These are phyloP conservation scores for Fusarium solani-melongenae DNA, from an alignment of 2,329 filamentous ascomycete species.

Conservation along the genomic window DNA sequence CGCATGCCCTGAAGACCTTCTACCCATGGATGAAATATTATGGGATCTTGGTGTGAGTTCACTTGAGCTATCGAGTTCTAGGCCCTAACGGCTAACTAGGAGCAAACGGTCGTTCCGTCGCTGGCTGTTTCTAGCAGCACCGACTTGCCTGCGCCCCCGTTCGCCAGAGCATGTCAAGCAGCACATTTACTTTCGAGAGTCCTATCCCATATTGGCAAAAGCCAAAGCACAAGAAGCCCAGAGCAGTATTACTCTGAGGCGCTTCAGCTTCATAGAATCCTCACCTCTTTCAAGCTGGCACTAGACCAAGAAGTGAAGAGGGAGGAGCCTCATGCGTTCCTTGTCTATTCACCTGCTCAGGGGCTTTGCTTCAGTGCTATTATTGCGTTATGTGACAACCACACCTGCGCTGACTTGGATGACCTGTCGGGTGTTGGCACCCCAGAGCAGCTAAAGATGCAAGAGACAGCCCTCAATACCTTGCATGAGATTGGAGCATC, in stretches of 20 bases:
- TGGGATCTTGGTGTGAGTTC: conserved; percentile 12
- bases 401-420: conserved; percentile 12
- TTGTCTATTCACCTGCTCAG: not conserved
- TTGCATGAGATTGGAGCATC: conserved; percentile 1
- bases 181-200: conserved; percentile 13
- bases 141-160: not conserved
- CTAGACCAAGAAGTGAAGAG: not conserved
- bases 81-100: not conserved
- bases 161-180: conserved; percentile 11
- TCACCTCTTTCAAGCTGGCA: conserved; percentile 4
- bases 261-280: conserved; percentile 1
- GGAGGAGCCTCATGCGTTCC: not conserved
- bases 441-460: conserved; percentile 14
- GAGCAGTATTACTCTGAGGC: conserved; percentile 1
- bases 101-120: conserved; percentile 9
- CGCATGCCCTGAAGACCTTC: conserved; percentile 10
- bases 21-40: conserved; percentile 6
- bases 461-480: not conserved
- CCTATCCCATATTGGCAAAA: not conserved
- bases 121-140: conserved; percentile 15
- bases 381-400: conserved; percentile 6
- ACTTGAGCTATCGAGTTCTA: not conserved
- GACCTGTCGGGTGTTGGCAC: conserved; percentile 8
- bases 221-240: not conserved
- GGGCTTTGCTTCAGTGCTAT: conserved; percentile 11